Conservation (phyloP, 2,329 filamentous ascomycete genomes). For the Colletotrichum spinosum region DNA sequence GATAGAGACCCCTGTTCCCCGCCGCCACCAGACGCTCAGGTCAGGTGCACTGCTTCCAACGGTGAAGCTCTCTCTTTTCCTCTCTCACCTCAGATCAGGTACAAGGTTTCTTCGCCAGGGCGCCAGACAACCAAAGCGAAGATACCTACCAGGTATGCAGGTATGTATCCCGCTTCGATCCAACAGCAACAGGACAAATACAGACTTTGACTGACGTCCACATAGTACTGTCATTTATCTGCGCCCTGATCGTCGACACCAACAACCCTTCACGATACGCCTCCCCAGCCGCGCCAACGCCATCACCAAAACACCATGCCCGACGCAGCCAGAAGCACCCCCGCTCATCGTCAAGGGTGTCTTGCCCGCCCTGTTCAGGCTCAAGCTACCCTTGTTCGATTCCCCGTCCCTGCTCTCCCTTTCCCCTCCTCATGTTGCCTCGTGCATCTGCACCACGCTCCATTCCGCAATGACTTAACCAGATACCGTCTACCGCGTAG, state of each 20-base stretch:
- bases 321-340: neutral
- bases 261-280: conserved; percentile 4
- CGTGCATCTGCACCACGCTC: conserved; percentile 17
- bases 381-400: neutral
- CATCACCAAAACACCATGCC: conserved; percentile 1
- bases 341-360: conserved; percentile 15
- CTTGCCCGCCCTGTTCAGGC: conserved; percentile 6
- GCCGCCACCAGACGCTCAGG: neutral
- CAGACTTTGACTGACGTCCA: neutral
- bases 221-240: neutral
- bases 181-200: neutral
- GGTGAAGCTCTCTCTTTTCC: too few relatives aligned
- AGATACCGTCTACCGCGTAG: conserved; percentile 1
- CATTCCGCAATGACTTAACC: conserved; percentile 9
- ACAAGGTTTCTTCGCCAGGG: too few relatives aligned
- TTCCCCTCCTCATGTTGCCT: neutral
- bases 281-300: neutral
- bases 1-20: neutral
- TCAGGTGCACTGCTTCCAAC: too few relatives aligned
- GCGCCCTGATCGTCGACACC: conserved; percentile 9
- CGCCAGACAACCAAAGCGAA: too few relatives aligned
- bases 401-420: neutral
- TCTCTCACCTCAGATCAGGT: too few relatives aligned
- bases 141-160: neutral
- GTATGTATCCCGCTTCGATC: neutral